A percentile compares a stretch with the other conserved stretches of the same genome.
Evolutionary conservation across 768 basidiomycete genomes (phyloP).

Genomic region (Cyathus striatus): DNA sequence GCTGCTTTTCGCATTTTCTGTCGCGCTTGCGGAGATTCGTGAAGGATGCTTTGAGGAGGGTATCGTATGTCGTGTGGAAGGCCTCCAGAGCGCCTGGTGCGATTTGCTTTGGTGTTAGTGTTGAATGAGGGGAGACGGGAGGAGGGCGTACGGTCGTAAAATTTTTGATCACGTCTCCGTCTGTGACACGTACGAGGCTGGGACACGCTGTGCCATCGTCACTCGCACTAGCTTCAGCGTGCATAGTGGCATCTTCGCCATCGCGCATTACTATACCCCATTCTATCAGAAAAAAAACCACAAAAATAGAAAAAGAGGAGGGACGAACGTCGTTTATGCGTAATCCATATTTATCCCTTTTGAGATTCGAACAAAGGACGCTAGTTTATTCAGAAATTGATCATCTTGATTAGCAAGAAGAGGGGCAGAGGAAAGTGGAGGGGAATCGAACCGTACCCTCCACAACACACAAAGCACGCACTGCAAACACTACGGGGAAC

Average conservation of each 20-base stretch:
- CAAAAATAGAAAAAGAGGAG: no score
- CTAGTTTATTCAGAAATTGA: constrained; percentile 74
- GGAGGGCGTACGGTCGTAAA: constrained; percentile 64
- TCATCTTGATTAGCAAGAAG: neutral
- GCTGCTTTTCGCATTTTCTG: constrained; percentile 86
- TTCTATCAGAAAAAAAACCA: no score
- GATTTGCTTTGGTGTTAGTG: constrained; percentile 33
- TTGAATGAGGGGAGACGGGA: constrained; percentile 2
- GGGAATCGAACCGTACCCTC: neutral
- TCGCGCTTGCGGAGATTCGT: constrained; percentile 84
- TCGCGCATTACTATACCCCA: constrained; percentile 58
- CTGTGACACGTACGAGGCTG: constrained; percentile 74
- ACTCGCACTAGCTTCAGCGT: constrained; percentile 25
- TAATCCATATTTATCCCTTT: constrained; percentile 86
- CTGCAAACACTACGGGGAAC: no score
- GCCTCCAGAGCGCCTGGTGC: constrained; percentile 51
- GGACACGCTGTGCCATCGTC: constrained; percentile 72
- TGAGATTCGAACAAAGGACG: constrained; percentile 64
- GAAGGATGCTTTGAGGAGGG: constrained; percentile 78
- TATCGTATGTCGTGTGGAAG: constrained; percentile 79
- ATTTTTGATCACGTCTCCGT: constrained; percentile 65
- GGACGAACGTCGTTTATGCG: constrained; percentile 82
- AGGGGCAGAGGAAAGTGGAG: no score
- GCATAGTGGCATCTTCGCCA: constrained; percentile 59
- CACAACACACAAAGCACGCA: neutral